Conservation (phyloP, 2,329 filamentous ascomycete species). For the Colletotrichum somersetense region DNA sequence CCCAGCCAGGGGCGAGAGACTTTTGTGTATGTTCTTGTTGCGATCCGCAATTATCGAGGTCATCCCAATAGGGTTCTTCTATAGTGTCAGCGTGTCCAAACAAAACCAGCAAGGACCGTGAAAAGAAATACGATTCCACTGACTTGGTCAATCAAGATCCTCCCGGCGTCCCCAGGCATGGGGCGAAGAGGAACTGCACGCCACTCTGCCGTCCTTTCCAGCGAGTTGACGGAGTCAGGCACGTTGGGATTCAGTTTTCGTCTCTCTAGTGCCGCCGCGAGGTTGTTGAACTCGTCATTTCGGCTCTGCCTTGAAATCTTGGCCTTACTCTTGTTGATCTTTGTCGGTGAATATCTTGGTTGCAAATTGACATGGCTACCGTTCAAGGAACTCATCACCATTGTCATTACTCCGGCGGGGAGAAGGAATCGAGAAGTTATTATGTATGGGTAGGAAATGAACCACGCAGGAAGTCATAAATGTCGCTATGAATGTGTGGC, state of each 20-base stretch:
- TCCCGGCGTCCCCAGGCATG: neutral
- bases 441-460: neutral
- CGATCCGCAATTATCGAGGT: too few species aligned
- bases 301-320: neutral
- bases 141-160: neutral
- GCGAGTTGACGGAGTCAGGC: neutral
- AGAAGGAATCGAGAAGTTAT: too few species aligned
- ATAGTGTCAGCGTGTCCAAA: neutral
- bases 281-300: neutral
- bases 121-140: neutral
- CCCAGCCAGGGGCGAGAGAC: neutral
- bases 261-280: neutral
- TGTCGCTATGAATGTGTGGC: neutral
- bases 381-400: neutral
- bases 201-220: neutral
- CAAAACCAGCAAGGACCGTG: neutral
- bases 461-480: neutral
- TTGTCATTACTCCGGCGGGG: neutral
- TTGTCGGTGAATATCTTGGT: neutral
- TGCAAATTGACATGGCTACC: neutral
- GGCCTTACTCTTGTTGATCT: too few species aligned
- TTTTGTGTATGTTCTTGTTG: neutral
- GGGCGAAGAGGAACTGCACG: too few species aligned
- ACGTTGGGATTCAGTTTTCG: neutral
- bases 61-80: neutral